Evolutionary conservation across 257 asterid genomes (phyloP).

Genomic region (Solanum medicagineum): DNA sequence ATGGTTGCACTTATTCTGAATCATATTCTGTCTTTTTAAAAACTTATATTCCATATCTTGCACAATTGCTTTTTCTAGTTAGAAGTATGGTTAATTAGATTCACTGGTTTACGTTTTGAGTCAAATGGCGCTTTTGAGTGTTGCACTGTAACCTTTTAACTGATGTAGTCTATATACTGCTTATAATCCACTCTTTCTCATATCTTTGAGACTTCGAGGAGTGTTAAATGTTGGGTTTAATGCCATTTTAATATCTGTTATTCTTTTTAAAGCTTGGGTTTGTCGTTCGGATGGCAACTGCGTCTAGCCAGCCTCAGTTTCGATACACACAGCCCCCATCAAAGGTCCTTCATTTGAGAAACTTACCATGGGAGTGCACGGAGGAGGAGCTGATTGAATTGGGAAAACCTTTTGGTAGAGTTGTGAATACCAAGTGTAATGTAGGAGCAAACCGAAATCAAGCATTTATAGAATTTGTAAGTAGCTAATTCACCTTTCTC

Average conservation of each 20-base stretch:
- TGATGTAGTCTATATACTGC: neutral
- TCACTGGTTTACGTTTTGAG: neutral
- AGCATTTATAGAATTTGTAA: conserved; percentile 95
- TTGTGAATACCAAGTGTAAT: conserved; percentile 92
- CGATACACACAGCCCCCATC: conserved; percentile 97
- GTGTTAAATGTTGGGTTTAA: neutral
- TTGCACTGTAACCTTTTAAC: neutral
- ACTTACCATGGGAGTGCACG: conserved; percentile 96
- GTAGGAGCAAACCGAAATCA: conserved; percentile 97
- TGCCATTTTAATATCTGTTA: neutral
- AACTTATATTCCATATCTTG: neutral
- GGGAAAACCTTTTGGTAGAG: conserved; percentile 95
- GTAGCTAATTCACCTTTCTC: conserved; percentile 8
- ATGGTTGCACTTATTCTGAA: neutral
- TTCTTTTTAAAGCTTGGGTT: neutral
- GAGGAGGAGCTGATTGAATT: conserved; percentile 91
- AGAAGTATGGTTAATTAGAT: neutral
- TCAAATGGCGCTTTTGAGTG: neutral
- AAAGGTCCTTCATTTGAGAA: conserved; percentile 93
- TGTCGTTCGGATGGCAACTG: conserved; percentile 56
- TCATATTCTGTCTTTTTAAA: neutral
- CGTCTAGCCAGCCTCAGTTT: conserved; percentile 92
- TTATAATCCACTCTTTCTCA: neutral
- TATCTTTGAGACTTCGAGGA: neutral
- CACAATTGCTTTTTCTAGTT: neutral